Base-by-base conservation (phyloP, 1,284 basidiomycete genomes). In the Leccinum glutinopallens region DNA sequence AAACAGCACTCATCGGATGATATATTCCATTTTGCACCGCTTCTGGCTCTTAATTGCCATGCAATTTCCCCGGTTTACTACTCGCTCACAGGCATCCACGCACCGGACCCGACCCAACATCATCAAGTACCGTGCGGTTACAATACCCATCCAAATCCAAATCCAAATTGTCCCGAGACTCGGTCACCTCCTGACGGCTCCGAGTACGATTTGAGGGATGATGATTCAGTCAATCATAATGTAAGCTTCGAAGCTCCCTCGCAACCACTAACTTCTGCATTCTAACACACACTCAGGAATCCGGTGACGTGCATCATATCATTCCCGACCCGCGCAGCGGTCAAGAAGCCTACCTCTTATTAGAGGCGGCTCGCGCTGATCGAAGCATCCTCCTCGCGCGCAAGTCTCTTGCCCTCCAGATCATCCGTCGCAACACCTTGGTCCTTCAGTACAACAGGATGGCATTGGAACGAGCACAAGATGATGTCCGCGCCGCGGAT, bases 261-360 rank as follows among this genome's bases (percentile, higher is more conserved):
- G 6, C 32, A 6, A 17, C 19, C 8, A 13, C 59, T 51, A 54
- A 53, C 33, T 17, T 25, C 32, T 49, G 29, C 17, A 32, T 43
- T 32, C 41, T n/a, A 6, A 22, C 25, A 3, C 12, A 35, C 15
- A 22, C 15, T 35, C 19, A 60, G 59, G 32, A 53, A 60, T 25
- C 17, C 9, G 8, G 12, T n/a, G 15, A 19, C 19, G 1, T 7
- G 8, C 4, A 25, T 5, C 43, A 35, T 7, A 46, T 46, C 13
- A 12, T 54, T 29, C 53, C 53, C 9, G 22, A 54, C 25, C 53
- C 53, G 12, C 53, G 53, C 53, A 54, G 15, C 25, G 13, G 12
- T 54, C 53, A 9, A 32, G 53, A 54, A 54, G 53, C 53, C 53
- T 54, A 54, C n/a, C 60, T 61, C 7, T 33, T 61, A 19, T 33